Evolutionary conservation across 495 filamentous ascomycete genomes (phyloP), one percentile per base, ranked within the genome.

Genomic region (Aspergillus carlsbadensis): DNA sequence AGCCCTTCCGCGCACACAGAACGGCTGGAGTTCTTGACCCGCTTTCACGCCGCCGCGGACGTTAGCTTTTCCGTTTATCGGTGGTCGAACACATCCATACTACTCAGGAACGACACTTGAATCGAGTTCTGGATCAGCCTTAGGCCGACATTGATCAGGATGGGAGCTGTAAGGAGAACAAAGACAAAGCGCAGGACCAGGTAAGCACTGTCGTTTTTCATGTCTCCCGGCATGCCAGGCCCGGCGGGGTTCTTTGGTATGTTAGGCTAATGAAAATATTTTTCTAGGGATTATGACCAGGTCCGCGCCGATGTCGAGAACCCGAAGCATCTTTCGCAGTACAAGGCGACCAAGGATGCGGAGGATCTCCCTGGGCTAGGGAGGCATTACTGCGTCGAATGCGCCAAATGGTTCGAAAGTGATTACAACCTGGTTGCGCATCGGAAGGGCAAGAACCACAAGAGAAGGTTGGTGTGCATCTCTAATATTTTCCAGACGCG

Each of bases 341-440:
- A 86, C 78, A 89, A 91, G 64, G 82, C 83, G 29, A 78, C 85
- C 42, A 93, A 96, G 63, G 87, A 89, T 22, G 73, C 81, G 17
- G 93, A 96, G 67, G 93, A 97, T 61, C 81, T 94, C 14, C 94
- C 93, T 6, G 92, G 84, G 0, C 75, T 96, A 24, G 93, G 93
- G 5, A 75, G 79, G 64, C 86, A 82, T 59, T 96, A 96, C 68
- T 98, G 93, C 69, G 78, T 88, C n/a, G 89, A 96, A 74, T 98
- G 93, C 65, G 85, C 92, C 36, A 97, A 96, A 76, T 97, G 88
- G 87, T 97, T 93, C 69, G 94, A 97, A 72, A 87, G 84, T 51
- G 91, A 95, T 47, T 72, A 83, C 62, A 94, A 86, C 63, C 75
- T 96, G 56, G 78, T 83, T 24, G 73, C 80, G 24, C 94, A 98